Conservation (phyloP, 1,284 basidiomycete genomes). For the Lentinula novae-zelandiae region DNA sequence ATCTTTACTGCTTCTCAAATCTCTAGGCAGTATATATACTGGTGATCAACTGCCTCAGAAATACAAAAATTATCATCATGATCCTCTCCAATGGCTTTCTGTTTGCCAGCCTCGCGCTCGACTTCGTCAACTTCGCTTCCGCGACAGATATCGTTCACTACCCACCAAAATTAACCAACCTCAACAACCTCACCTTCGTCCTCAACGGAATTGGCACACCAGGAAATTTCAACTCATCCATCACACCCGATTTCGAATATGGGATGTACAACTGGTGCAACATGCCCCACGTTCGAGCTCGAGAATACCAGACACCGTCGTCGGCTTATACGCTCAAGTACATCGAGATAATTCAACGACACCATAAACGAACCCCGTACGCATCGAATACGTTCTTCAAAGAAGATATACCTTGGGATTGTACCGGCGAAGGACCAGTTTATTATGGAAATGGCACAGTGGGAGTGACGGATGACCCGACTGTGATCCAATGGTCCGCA, state of each 20-base stretch:
- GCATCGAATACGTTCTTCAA: slow-evolving; percentile 43
- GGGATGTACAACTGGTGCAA: slow-evolving; percentile 47
- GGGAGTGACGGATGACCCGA: slow-evolving; percentile 24
- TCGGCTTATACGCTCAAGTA: slow-evolving; percentile 32
- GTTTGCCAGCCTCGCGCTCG: not conserved
- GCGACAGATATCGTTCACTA: slow-evolving; percentile 24
- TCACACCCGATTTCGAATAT: slow-evolving; percentile 32
- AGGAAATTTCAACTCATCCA: slow-evolving; percentile 38
- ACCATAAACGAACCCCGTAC: slow-evolving; percentile 47
- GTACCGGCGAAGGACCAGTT: slow-evolving; percentile 32
- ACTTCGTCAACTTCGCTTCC: not conserved
- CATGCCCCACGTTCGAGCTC: slow-evolving; percentile 42
- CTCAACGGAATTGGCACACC: slow-evolving; percentile 36
- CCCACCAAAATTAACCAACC: slow-evolving; percentile 31
- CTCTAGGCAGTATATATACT: too few relatives aligned
- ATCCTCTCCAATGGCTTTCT: not conserved
- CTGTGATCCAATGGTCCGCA: slow-evolving; percentile 40
- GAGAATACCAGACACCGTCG: slow-evolving; percentile 37
- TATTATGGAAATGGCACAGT: slow-evolving; percentile 28
- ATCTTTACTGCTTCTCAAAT: too few relatives aligned
- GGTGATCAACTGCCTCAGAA: too few relatives aligned
- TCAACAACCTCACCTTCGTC: slow-evolving; percentile 38
- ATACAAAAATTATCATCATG: not conserved
- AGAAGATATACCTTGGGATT: slow-evolving; percentile 39
- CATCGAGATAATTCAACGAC: slow-evolving; percentile 44